Conservation (phyloP, 306 rosid genomes). For the Crotalaria pallida region DNA sequence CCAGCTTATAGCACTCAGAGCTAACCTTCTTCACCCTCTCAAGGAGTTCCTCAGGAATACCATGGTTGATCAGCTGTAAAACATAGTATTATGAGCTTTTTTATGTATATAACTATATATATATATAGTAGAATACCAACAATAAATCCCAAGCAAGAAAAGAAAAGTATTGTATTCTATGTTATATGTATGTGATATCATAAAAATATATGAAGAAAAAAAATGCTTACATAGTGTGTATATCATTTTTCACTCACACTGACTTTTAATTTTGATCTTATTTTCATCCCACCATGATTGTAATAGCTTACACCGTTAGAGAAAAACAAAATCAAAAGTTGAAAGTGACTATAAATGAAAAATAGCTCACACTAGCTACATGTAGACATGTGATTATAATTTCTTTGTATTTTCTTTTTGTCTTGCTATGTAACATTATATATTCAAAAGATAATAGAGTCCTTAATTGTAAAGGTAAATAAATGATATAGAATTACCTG, state of each 20-base stretch:
- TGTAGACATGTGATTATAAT: no score
- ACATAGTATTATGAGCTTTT: background rate
- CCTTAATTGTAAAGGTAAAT: background rate
- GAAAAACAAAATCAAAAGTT: no score
- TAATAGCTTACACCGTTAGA: no score
- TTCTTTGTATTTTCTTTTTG: no score
- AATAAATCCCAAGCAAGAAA: background rate
- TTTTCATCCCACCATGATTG: no score
- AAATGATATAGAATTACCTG: slow-evolving; percentile 50
- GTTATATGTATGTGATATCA: background rate
- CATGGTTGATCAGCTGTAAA: slow-evolving; percentile 90
- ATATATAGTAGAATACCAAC: background rate
- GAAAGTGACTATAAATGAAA: no score
- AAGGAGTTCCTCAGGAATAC: slow-evolving; percentile 77
- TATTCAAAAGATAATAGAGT: background rate
- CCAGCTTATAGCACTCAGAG: slow-evolving; percentile 58
- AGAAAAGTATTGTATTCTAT: slow-evolving; percentile 6
- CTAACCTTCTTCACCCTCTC: slow-evolving; percentile 84
- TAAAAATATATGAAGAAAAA: no score
- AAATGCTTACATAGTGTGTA: no score
- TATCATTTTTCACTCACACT: no score
- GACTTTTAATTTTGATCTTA: no score
- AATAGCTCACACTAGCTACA: no score
- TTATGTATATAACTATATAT: no score
- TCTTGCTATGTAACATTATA: background rate